phyloP scores from a whole-genome alignment of 129 eudicot species.

The sunflower (Helianthus annuus) region HanXRQr2.0-SUNRISE NC_035443.2:175557149-175557648 shows the following conservation, averaged over 20 bases:
- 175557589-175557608: too few relatives aligned
- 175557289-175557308: too few relatives aligned
- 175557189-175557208: not conserved
- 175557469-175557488: too few relatives aligned
- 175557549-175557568: too few relatives aligned
- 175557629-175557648: too few relatives aligned
- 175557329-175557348: conserved; percentile 1
- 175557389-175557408: conserved; percentile 76
- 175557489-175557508: too few relatives aligned
- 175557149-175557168: conserved; percentile 86
- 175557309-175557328: too few relatives aligned
- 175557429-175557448: conserved; percentile 74
- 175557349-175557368: not conserved
- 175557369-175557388: conserved; percentile 63
- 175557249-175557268: not conserved
- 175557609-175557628: too few relatives aligned
- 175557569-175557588: too few relatives aligned
- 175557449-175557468: too few relatives aligned
- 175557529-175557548: too few relatives aligned
- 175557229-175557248: not conserved
- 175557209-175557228: not conserved
- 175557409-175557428: conserved; percentile 99
- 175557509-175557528: too few relatives aligned
- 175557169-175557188: conserved; percentile 32
- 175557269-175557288: not conserved